Percentiles rank a stretch among this genome's conserved stretches.
Conservation (phyloP, 1,284 basidiomycete genomes). For the Mycena citricolor region DNA sequence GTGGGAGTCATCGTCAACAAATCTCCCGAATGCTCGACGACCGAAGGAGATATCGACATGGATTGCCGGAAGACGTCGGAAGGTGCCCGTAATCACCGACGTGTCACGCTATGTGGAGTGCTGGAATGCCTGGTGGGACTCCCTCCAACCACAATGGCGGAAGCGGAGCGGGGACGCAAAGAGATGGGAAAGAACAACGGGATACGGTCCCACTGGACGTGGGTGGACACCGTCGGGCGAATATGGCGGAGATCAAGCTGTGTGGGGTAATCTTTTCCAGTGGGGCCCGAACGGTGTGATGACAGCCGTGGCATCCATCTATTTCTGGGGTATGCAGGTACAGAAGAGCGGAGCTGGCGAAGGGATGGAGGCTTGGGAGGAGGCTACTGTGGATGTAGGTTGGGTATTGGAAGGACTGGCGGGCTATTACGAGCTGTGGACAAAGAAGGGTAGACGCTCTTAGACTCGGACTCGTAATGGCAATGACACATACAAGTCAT, state of each 20-base stretch:
- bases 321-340: slow-evolving; percentile 6
- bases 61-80: not conserved
- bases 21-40: not conserved
- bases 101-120: not conserved
- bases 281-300: slow-evolving; percentile 8
- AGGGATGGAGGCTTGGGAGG: not conserved
- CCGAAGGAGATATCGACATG: not conserved
- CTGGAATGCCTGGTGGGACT: slow-evolving; percentile 5
- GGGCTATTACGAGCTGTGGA: slow-evolving; percentile 10
- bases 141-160: slow-evolving; percentile 2
- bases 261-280: slow-evolving; percentile 5
- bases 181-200: too few relatives aligned
- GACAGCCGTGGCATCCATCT: slow-evolving; percentile 2
- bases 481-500: too few relatives aligned
- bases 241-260: not conserved
- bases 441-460: too few relatives aligned
- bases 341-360: not conserved
- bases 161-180: not conserved
- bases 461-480: too few relatives aligned
- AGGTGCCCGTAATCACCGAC: not conserved
- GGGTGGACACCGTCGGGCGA: not conserved
- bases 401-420: slow-evolving; percentile 14
- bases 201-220: too few relatives aligned
- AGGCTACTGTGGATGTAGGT: not conserved
- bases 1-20: not conserved